Evolutionary conservation across 2,329 filamentous ascomycete genomes (phyloP), one percentile per base, ranked within the genome.

Genomic region (Diplodia scrobiculata): DNA sequence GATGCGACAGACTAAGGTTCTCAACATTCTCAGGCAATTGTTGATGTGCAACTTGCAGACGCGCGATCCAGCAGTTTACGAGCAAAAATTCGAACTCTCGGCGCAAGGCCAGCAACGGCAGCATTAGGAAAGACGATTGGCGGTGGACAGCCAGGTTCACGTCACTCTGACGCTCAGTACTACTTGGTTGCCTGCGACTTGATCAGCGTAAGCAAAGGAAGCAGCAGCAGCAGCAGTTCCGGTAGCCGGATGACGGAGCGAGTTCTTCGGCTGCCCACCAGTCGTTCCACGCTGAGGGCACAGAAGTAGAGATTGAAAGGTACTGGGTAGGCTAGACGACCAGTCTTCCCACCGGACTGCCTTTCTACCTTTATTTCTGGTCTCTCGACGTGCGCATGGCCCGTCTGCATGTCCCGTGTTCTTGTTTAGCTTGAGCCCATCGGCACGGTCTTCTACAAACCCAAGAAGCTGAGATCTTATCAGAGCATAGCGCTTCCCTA

Each of bases 211-310:
- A 36, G 19, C 27, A 36, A 34, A 47, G 14, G 17, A 60, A 62
- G 45, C 58, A 62, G 17, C 17, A 62, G 45, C 58, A 62, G 34
- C 25, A 50, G 41, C 29, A 47, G 58, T 50, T 51, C 45, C 45
- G 29, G 45, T 47, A 62, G 58, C 45, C 48, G 58, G 41, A 62
- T 62, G 58, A 60, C 48, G 55, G 38, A 47, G 45, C 38, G 58
- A 51, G 17, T 11, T 19, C 45, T 21, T 50, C 58, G 58, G 45
- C 29, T 45, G 19, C 29, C n/a, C 45, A 29, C n/a, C 58, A 50
- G 29, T 32, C 17, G 55, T 14, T 11, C 38, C 38, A 29, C 27
- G 38, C 17, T 32, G 21, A 29, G 55, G 14, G 25, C 11, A 25
- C 55, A n/a, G 7, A 41, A 27, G 38, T 53, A 41, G 21, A 36